These are phyloP conservation scores for Arabidopsis thaliana DNA, from an alignment of 345 rosid genomes.

Conservation along the genomic window DNA sequence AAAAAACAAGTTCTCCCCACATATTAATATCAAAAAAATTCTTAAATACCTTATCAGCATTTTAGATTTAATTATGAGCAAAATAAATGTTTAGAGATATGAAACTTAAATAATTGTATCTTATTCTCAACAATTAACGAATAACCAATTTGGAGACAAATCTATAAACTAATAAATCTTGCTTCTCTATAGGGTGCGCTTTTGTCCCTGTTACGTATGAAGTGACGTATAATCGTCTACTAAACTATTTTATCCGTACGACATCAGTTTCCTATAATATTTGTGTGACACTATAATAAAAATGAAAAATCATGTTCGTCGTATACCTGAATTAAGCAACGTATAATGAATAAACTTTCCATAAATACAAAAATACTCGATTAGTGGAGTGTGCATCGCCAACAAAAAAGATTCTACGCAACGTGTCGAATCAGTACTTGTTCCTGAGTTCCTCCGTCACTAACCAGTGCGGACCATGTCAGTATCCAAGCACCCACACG, in stretches of 20 bases:
- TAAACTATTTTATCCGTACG: slow-evolving; percentile 33
- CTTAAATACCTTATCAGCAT: neutral
- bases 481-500: slow-evolving; percentile 19
- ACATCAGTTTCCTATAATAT: neutral
- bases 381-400: slow-evolving; percentile 35
- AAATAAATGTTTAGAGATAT: neutral
- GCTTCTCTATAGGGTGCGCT: neutral
- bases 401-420: slow-evolving; percentile 32
- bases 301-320: neutral
- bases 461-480: slow-evolving; percentile 25
- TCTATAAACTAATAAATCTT: neutral
- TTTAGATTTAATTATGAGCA: neutral
- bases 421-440: slow-evolving; percentile 21
- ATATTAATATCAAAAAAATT: neutral
- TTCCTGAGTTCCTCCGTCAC: neutral
- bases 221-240: slow-evolving; percentile 26
- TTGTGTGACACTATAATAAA: neutral
- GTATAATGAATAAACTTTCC: slow-evolving; percentile 4
- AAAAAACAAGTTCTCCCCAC: neutral
- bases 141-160: neutral
- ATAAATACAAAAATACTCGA: neutral
- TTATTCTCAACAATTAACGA: no score
- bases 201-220: slow-evolving; percentile 26
- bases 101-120: no score
- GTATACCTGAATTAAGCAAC: slow-evolving; percentile 5